Conservation (phyloP, 306 rosid genomes). For the Cucurbita pepo region DNA sequence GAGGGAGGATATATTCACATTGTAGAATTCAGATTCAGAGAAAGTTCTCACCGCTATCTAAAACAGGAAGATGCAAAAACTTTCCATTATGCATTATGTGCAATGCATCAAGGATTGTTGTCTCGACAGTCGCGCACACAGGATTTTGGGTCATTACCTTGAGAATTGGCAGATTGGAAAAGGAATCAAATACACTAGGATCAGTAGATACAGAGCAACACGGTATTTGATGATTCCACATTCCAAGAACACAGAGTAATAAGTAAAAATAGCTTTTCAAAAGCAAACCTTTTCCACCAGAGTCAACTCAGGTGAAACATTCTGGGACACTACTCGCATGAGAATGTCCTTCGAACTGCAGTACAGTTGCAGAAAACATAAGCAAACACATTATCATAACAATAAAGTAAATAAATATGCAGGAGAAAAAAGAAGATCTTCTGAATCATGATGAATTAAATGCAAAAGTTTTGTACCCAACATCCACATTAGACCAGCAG, state of each 20-base stretch:
- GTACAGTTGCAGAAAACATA: conserved; percentile 11
- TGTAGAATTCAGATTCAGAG: background rate
- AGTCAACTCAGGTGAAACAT: conserved; percentile 83
- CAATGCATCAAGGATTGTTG: conserved; percentile 79
- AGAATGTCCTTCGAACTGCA: conserved; percentile 91
- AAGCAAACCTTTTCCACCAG: conserved; percentile 59
- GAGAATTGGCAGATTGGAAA: conserved; percentile 8
- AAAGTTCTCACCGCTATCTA: conserved; percentile 51
- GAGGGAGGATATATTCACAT: background rate
- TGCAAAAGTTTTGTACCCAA: background rate
- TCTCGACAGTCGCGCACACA: conserved; percentile 67
- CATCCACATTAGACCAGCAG: background rate
- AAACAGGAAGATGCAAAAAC: conserved; percentile 89
- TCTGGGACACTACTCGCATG: conserved; percentile 83
- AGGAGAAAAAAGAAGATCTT: background rate
- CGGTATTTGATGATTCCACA: background rate
- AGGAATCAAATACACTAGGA: background rate
- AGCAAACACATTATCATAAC: conserved; percentile 2
- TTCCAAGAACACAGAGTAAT: background rate
- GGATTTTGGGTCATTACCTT: conserved; percentile 97
- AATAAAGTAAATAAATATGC: background rate
- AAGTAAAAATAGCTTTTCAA: background rate
- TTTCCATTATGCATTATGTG: conserved; percentile 92
- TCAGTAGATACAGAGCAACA: background rate
- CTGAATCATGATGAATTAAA: background rate